Conservation (phyloP, 129 eudicot species). For the Centella asiatica region DNA sequence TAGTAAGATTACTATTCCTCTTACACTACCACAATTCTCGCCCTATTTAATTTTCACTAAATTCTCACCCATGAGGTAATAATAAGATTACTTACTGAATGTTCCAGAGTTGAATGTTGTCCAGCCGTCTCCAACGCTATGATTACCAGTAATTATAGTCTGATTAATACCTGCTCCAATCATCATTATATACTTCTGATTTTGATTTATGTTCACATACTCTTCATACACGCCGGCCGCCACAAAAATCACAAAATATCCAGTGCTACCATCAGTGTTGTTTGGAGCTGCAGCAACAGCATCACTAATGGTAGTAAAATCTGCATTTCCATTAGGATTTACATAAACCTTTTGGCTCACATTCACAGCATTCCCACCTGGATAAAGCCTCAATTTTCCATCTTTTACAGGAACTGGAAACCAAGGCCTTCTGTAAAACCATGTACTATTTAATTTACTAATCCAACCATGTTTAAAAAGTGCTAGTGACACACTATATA, state of each 20-base stretch:
- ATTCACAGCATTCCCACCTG: constrained; percentile 16
- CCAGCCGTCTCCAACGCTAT: constrained; percentile 48
- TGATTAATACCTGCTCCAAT: constrained; percentile 62
- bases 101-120: constrained; percentile 56
- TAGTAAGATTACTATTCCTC: no score
- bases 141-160: constrained; percentile 58
- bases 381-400: constrained; percentile 5
- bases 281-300: constrained; percentile 53
- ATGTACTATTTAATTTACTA: not conserved
- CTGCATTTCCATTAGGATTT: constrained; percentile 33
- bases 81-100: constrained; percentile 34
- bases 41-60: no score
- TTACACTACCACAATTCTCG: no score
- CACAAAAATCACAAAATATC: constrained; percentile 36
- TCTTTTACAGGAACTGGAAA: constrained; percentile 1
- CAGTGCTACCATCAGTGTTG: constrained; percentile 25
- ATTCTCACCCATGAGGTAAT: no score
- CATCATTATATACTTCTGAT: constrained; percentile 56
- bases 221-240: constrained; percentile 47
- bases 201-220: constrained; percentile 31
- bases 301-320: constrained; percentile 46
- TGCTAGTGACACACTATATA: constrained; percentile 42
- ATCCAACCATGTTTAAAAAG: constrained; percentile 44
- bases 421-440: not conserved
- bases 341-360: constrained; percentile 34